Evolutionary conservation across 108 stramenopile genomes (phyloP), one percentile per base, ranked within the genome.

Genomic region (Parietichytrium sp.): DNA sequence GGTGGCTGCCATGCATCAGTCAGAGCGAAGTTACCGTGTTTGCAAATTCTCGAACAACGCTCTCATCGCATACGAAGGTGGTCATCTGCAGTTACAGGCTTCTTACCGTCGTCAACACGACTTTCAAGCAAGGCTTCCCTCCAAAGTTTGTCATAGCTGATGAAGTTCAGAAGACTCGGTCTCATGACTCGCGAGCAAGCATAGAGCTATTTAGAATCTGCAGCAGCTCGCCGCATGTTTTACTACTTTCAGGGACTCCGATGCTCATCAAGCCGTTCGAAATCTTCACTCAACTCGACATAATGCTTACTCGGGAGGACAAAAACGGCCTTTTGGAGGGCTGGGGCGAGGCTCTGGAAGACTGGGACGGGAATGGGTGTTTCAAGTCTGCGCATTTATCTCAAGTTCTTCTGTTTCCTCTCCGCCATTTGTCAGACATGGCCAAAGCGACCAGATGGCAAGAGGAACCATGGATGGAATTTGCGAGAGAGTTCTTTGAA

Each of bases 261-360:
- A 72, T 72, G 61, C 61, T 72, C 13, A 45, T 72, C 25, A 33
- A 42, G 7, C 61, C 61, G 1, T 72, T 72, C 33, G 61, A 72
- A 27, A 33, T 72, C 15, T 72, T 45, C 61, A 72, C 61, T 6
- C 61, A 72, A 25, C 61, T 72, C 1, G 25, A 23, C 38, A 72
- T 72, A 16, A 42, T 72, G 13, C 33, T 72, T 12, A 3, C 16
- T 20, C 38, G 45, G 33, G 20, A 72, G 20, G 61, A 72, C 42
- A 72, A 72, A 42, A 72, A 72, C 20, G 38, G 42, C 12, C 4
- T 27, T 25, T 45, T 72, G 61, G 61, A 33, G 33, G 38, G 61
- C 10, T 72, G 61, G 61, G 61, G 61, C 36, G 36, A n/a, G n/a
- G n/a, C n/a, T n/a, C n/a, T n/a, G n/a, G n/a, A n/a, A n/a, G n/a